These are phyloP conservation scores for Cardiospermum halicacabum DNA, from an alignment of 345 rosid species.

Conservation along the genomic window DNA sequence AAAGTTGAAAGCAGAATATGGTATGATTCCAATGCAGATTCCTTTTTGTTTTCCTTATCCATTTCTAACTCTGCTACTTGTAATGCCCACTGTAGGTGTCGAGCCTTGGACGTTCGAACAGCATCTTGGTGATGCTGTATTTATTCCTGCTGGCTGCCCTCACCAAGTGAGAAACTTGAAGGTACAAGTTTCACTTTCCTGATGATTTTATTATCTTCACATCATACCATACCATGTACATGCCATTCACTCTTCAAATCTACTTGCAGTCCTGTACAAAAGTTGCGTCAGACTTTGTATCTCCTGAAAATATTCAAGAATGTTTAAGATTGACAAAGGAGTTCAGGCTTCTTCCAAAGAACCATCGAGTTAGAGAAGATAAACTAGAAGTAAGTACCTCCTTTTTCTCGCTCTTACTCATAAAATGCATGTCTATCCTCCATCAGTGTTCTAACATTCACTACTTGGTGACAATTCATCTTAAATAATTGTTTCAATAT, in stretches of 20 bases:
- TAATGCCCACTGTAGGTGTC: constrained; percentile 40
- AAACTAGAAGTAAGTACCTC: constrained; percentile 68
- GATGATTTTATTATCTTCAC: neutral
- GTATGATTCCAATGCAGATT: too few species aligned
- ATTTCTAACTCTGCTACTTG: neutral
- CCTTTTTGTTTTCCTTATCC: neutral
- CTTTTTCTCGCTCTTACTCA: neutral
- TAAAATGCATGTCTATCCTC: neutral
- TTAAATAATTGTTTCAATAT: too few species aligned
- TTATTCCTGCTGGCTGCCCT: constrained; percentile 96
- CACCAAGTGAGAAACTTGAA: constrained; percentile 95
- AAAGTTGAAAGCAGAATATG: constrained; percentile 71
- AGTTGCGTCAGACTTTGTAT: too few species aligned
- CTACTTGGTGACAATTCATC: too few species aligned
- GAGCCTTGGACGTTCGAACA: constrained; percentile 94
- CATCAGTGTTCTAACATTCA: too few species aligned
- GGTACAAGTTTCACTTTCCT: constrained; percentile 45
- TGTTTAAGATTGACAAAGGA: too few species aligned
- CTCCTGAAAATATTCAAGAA: too few species aligned
- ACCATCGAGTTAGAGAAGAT: constrained; percentile 85
- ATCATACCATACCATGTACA: neutral
- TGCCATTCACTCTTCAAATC: neutral
- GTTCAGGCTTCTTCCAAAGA: constrained; percentile 78
- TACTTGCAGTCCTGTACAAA: constrained; percentile 76
- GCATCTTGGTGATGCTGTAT: constrained; percentile 80